Evolutionary conservation across 1,284 basidiomycete genomes (phyloP), one percentile per base, ranked within the genome.

Genomic region (Cutaneotrichosporon cavernicola): DNA sequence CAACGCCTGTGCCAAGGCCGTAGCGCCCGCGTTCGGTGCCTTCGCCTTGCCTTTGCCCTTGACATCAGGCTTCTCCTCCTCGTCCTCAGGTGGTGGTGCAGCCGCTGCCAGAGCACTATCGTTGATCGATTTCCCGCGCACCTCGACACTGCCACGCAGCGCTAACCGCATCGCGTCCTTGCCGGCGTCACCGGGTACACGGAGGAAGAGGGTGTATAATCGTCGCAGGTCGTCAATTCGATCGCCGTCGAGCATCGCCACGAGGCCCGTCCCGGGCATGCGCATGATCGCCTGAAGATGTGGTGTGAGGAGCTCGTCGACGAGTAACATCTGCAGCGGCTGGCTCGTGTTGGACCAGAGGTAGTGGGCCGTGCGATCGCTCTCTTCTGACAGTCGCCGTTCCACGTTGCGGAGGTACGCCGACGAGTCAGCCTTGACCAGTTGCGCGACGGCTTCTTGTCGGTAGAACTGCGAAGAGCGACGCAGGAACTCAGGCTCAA

Each of bases 291-390:
- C 83, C 21, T 83, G 75, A 9, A 98, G 82, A 78, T 98, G 92
- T 10, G 89, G 84, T 0, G 88, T 86, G 53, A 99, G 83, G 43
- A 99, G 86, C 62, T 88, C 82, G 52, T 87, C 83, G 76, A 96
- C 88, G 16, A 98, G 85, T 58, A 97, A 89, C 49, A 85, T 83
- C 56, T 87, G 86, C 6, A 99, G 83, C 2, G 89, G 86, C 0
- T 82, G 76, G 4, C 86, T 85, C 0, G 94, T 97, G 63, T 87
- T 84, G 2, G 88, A 85, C 22, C 89, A 89, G 32, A 99, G 85
- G 76, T 97, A 99, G 73, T 96, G 90, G 58, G 90, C 86, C n/a
- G 90, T 89, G 38, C 97, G 87, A 36, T 88, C 88, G 38, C 91
- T 87, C 79, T 99, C 97, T 47, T 92, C 89, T 18, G 86, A 84